Evolutionary conservation across 257 asterid species (phyloP).

Genomic region (Leonotis leonurus): DNA sequence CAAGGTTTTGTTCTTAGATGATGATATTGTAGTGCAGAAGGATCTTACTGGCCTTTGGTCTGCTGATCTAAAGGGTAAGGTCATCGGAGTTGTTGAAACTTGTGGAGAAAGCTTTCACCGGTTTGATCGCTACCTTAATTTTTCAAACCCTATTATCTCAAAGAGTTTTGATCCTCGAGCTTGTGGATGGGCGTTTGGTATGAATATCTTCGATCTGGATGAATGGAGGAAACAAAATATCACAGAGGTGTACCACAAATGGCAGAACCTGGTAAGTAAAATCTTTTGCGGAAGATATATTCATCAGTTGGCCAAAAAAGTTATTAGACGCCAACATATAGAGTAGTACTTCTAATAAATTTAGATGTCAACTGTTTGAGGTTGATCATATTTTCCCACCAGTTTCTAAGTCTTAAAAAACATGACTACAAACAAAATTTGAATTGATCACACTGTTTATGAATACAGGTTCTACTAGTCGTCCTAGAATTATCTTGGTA

Average conservation of each 20-base stretch:
- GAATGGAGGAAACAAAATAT: constrained; percentile 79
- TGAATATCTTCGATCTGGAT: constrained; percentile 69
- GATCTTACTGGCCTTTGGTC: constrained; percentile 81
- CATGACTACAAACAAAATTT: not conserved
- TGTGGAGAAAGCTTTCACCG: constrained; percentile 95
- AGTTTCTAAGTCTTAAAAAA: not conserved
- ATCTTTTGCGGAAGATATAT: not conserved
- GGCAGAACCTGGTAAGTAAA: constrained; percentile 80
- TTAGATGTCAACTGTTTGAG: not conserved
- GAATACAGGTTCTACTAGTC: not conserved
- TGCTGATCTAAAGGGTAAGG: constrained; percentile 67
- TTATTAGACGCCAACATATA: not conserved
- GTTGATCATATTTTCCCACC: not conserved
- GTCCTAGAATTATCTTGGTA: not conserved
- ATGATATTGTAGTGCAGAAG: constrained; percentile 77
- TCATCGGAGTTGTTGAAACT: constrained; percentile 93
- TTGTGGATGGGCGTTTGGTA: constrained; percentile 98
- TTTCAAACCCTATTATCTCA: constrained; percentile 79
- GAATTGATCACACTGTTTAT: not conserved
- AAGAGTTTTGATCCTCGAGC: constrained; percentile 62
- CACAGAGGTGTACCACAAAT: constrained; percentile 74
- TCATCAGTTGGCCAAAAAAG: not conserved
- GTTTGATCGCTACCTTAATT: constrained; percentile 85
- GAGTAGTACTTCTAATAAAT: not conserved
- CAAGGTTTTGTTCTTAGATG: constrained; percentile 86